phyloP scores from a whole-genome alignment of 2,329 filamentous ascomycete genomes.

The Cladophialophora yegresii region DNA sequence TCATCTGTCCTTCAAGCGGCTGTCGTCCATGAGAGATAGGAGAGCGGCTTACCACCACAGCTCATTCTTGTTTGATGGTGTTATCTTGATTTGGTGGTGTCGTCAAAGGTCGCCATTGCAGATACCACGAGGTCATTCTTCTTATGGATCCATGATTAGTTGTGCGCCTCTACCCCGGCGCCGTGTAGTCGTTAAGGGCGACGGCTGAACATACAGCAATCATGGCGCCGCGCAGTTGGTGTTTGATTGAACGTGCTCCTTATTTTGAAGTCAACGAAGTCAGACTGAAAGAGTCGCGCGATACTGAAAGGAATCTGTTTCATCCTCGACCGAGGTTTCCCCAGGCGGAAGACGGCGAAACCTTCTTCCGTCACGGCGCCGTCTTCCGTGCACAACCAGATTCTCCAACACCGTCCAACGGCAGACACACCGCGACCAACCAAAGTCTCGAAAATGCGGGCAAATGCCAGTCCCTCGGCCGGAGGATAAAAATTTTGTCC shows the following conservation, averaged over 20 bases:
- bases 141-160: background rate
- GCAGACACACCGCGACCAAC: background rate
- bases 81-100: background rate
- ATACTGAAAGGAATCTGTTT: too few relatives aligned
- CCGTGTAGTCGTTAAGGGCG: background rate
- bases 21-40: background rate
- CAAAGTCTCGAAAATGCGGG: slow-evolving; percentile 9
- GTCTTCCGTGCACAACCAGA: background rate
- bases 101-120: background rate
- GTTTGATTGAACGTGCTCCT: background rate
- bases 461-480: background rate
- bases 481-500: slow-evolving; percentile 6
- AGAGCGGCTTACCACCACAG: background rate
- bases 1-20: background rate
- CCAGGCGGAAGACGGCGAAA: background rate
- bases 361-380: background rate
- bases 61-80: background rate
- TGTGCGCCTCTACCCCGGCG: background rate
- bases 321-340: background rate
- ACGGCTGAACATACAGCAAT: background rate
- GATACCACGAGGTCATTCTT: background rate
- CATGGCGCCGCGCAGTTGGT: background rate
- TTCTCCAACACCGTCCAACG: slow-evolving; percentile 2
- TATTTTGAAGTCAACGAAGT: background rate
- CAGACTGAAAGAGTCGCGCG: background rate